Base-by-base conservation (phyloP, 345 rosid species). In the Rhodamnia argentea region DNA sequence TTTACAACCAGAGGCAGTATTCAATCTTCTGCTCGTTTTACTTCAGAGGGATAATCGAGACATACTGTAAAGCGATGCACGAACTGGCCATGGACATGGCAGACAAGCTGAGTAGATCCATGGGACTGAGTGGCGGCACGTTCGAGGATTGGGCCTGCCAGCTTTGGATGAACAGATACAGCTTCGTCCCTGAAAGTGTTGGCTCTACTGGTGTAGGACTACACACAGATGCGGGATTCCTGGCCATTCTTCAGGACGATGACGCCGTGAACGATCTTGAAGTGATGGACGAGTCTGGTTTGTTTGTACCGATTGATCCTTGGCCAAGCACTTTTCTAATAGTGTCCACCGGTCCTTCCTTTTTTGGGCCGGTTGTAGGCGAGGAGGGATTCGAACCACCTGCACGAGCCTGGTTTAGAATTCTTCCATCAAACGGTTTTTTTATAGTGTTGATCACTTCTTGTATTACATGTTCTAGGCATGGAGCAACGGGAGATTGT, bases 231-330 rank as follows among this genome's bases (percentile, higher is more conserved):
- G 94, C 98, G 0, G 94, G 98, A 1, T 96, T 96, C 86, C 88
- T 96, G n/a, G 95, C 98, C 3, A 88, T 96, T 47, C 95, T 95
- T 88, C 99, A 95, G 88, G 98, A 95, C 3, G 99, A 96, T 70
- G 98, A 95, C 86, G 89, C 92, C 74, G 94, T 95, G 54, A 94
- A 94, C 10, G 96, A 98, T 2, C 95, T 95, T 20, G 97, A 96
- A 88, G 98, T 93, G 57, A 94, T 95, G 93, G 92, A 93, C 88
- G 85, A n/a, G 52, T 86, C 91, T 24, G 94, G 95, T 59, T 85
- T 42, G 11, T 96, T 92, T 62, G 86, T 92, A 7, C 89, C 94
- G 6, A 92, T 93, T 51, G 91, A 91, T 56, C 98, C 97, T 23
- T 83, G 87, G 84, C 98, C 93, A 6, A 96, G 97, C 86, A 92